A percentile compares a stretch with the other conserved stretches of the same genome.
Evolutionary conservation across 2,329 filamentous ascomycete genomes (phyloP).

Genomic region (Coniella lustricola): DNA sequence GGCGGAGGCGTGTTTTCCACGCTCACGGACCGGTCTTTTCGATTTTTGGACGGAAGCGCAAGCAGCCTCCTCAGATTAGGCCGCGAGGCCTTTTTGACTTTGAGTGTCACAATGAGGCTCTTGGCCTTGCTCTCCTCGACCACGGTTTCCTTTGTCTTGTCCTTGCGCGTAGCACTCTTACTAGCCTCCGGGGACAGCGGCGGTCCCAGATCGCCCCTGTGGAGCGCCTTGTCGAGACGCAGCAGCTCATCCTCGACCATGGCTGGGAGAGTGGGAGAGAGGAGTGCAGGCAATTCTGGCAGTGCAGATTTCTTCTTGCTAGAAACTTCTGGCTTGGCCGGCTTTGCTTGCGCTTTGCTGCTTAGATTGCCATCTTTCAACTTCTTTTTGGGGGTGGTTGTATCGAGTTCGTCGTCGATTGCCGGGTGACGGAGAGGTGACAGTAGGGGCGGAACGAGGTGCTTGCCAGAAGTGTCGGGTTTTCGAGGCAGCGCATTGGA

Average conservation of each 20-base stretch:
- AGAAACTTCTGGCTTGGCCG: constrained; percentile 23
- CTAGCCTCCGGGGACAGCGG: constrained; percentile 26
- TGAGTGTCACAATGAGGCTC: constrained; percentile 36
- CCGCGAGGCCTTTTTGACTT: constrained; percentile 38
- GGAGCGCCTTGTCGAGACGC: constrained; percentile 26
- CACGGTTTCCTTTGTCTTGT: constrained; percentile 24
- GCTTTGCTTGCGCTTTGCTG: constrained; percentile 21
- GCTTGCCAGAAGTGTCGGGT: constrained; percentile 30
- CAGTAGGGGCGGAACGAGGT: constrained; percentile 42
- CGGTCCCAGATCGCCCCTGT: constrained; percentile 20
- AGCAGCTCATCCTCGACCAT: constrained; percentile 42
- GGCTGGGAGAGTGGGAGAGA: constrained; percentile 50
- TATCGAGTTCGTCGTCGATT: constrained; percentile 32
- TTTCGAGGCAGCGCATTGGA: constrained; percentile 32
- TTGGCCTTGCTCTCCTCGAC: constrained; percentile 24
- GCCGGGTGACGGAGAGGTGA: constrained; percentile 42
- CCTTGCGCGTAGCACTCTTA: constrained; percentile 28
- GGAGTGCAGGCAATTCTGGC: constrained; percentile 39
- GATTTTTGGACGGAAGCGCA: constrained; percentile 33
- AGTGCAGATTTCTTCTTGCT: constrained; percentile 32
- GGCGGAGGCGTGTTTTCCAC: constrained; percentile 32
- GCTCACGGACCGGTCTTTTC: constrained; percentile 36
- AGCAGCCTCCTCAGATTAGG: constrained; percentile 35
- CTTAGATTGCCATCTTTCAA: constrained; percentile 27
- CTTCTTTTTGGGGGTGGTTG: constrained; percentile 22